Percentiles rank a stretch among this genome's conserved stretches.
Conservation (phyloP, 2,329 filamentous ascomycete genomes). For the Dothistroma septosporum region DNA sequence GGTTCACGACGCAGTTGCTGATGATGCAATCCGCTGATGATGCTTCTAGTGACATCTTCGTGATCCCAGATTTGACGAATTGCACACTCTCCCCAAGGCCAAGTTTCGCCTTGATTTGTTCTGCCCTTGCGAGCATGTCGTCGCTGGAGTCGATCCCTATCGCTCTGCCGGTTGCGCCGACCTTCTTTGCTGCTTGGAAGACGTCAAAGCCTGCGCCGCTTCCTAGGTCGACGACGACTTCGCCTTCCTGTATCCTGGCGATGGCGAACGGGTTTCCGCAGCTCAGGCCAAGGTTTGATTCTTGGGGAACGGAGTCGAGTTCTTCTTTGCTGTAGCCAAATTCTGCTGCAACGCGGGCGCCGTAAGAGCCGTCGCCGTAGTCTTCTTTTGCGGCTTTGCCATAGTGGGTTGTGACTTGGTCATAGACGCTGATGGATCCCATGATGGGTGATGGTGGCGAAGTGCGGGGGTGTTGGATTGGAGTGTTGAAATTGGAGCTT, state of each 20-base stretch:
- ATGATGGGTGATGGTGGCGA: not conserved
- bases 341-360: constrained; percentile 3
- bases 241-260: constrained; percentile 6
- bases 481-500: not conserved
- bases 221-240: constrained; percentile 11
- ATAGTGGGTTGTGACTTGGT: constrained; percentile 5
- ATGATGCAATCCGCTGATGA: constrained; percentile 8
- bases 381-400: constrained; percentile 6
- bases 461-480: too few relatives aligned
- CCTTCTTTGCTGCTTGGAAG: constrained; percentile 13
- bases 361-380: constrained; percentile 1
- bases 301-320: constrained; percentile 8
- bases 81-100: constrained; percentile 1
- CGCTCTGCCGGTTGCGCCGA: constrained; percentile 5
- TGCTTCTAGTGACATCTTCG: not conserved
- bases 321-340: constrained; percentile 10
- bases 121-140: constrained; percentile 9
- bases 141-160: constrained; percentile 9
- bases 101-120: constrained; percentile 8
- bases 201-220: constrained; percentile 12
- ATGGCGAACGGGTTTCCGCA: constrained; percentile 12
- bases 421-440: constrained; percentile 3
- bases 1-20: constrained; percentile 14
- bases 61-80: constrained; percentile 10
- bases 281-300: constrained; percentile 11